Percentiles rank a stretch among this genome's conserved stretches.
Evolutionary conservation across 495 filamentous ascomycete species (phyloP).

Genomic region (Hyaloscypha hepaticicola): DNA sequence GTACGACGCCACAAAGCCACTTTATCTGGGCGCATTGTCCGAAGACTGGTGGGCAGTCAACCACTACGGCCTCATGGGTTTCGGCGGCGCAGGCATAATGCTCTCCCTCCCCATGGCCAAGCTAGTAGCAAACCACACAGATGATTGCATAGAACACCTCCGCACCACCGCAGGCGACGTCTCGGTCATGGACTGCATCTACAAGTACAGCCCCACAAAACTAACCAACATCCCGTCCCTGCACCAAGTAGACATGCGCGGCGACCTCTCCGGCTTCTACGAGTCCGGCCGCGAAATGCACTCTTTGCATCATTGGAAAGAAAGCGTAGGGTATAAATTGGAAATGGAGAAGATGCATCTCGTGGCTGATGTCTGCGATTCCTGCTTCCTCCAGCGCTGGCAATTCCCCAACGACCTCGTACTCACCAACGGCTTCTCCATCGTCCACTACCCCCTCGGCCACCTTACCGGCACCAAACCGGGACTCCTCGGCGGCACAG

Average conservation of each 20-base stretch:
- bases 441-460: constrained; percentile 47
- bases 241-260: constrained; percentile 50
- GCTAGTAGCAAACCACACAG: constrained; percentile 17
- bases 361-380: constrained; percentile 54
- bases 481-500: constrained; percentile 5
- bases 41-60: constrained; percentile 63
- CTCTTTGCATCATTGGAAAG: constrained; percentile 60
- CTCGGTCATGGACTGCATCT: constrained; percentile 31
- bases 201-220: constrained; percentile 22
- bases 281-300: constrained; percentile 52
- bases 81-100: constrained; percentile 71
- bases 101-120: constrained; percentile 58
- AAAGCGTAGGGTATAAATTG: constrained; percentile 45
- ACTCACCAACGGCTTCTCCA: constrained; percentile 56
- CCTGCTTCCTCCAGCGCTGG: constrained; percentile 57
- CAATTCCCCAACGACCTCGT: constrained; percentile 55
- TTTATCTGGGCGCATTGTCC: constrained; percentile 65
- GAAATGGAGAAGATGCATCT: constrained; percentile 47
- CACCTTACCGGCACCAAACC: constrained; percentile 23
- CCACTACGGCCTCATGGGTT: constrained; percentile 66
- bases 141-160: constrained; percentile 25
- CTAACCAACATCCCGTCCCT: constrained; percentile 23
- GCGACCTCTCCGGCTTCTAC: constrained; percentile 54
- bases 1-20: constrained; percentile 52
- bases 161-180: constrained; percentile 30